Evolutionary conservation across 306 rosid species (phyloP).

Genomic region (Fagus sylvatica): DNA sequence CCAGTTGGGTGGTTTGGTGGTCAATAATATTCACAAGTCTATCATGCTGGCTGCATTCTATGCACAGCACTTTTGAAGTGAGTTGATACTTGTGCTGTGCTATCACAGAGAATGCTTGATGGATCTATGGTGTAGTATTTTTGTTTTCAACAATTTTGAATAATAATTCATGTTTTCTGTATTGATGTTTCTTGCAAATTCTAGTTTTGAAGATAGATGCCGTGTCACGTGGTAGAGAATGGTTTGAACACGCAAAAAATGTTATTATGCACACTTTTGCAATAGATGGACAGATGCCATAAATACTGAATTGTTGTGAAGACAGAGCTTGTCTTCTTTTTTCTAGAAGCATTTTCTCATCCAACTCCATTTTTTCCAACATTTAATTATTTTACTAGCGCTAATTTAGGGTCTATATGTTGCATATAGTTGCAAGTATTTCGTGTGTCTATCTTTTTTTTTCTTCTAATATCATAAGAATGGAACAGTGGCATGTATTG

Average conservation of each 20-base stretch:
- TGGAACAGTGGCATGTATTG: no score
- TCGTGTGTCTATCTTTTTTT: no score
- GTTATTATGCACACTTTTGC: neutral
- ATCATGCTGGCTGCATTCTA: neutral
- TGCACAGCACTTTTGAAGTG: no score
- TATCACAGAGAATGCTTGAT: no score
- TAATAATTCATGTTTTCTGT: neutral
- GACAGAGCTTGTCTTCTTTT: neutral
- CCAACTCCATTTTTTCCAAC: neutral
- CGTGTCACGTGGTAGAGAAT: no score
- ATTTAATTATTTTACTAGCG: no score
- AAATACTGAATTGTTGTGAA: neutral
- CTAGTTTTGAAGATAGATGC: no score
- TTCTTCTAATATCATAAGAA: no score
- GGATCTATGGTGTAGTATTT: neutral
- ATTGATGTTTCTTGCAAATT: neutral
- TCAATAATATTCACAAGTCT: neutral
- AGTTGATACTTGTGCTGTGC: no score
- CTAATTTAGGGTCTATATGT: neutral
- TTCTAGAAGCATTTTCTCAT: neutral
- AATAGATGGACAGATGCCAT: neutral
- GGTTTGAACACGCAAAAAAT: no score
- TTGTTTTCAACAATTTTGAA: neutral
- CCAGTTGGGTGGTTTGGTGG: neutral
- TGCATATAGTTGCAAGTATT: neutral